Percentiles rank a stretch among this genome's conserved stretches.
Conservation (phyloP, 305 asterid species). For the Solanum hybrid region DNA sequence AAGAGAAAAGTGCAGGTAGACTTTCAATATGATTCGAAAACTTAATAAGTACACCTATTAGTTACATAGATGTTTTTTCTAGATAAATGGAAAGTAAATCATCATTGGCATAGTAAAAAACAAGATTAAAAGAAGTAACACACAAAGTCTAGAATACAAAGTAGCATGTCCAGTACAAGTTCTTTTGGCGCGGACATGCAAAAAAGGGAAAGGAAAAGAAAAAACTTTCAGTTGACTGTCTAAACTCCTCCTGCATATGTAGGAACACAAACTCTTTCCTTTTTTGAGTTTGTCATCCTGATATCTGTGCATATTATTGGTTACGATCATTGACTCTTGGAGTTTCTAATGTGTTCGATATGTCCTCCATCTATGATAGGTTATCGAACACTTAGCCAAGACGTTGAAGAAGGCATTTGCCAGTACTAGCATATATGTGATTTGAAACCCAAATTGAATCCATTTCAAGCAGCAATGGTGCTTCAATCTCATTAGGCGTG, state of each 20-base stretch:
- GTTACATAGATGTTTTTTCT: background rate
- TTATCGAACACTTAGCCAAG: conserved; percentile 62
- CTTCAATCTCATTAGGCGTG: conserved; percentile 32
- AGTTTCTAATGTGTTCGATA: background rate
- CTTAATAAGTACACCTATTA: background rate
- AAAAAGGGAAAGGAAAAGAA: background rate
- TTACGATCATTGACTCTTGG: background rate
- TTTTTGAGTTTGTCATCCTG: background rate
- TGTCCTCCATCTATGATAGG: conserved; percentile 25
- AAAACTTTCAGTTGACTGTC: background rate
- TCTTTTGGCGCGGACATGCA: background rate
- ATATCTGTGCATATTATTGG: background rate
- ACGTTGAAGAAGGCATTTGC: conserved; percentile 73
- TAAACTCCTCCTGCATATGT: background rate
- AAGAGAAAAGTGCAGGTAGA: background rate
- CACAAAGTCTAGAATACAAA: background rate
- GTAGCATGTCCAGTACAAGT: background rate
- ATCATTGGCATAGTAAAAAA: background rate
- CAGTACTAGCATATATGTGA: conserved; percentile 74
- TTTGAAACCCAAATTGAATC: conserved; percentile 47
- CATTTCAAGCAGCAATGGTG: conserved; percentile 22
- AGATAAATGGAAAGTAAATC: background rate
- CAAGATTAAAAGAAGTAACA: background rate
- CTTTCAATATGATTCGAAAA: background rate
- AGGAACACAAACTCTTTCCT: background rate